Conservation (phyloP, 306 rosid species). For the Cyamopsis tetragonoloba region DNA sequence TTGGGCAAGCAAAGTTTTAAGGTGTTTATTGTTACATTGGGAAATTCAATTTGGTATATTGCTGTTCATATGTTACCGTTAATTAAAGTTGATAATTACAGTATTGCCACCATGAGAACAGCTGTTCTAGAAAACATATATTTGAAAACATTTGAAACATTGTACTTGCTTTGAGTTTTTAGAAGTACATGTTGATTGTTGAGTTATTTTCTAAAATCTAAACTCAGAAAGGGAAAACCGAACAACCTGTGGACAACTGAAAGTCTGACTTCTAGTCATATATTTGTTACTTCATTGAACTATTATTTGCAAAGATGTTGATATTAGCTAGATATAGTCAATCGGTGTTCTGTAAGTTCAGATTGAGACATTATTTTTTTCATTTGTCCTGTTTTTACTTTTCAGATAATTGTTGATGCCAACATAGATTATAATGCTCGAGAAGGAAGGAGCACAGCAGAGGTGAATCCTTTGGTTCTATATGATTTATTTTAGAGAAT, state of each 20-base stretch:
- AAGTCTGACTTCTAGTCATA: neutral
- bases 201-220: neutral
- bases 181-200: neutral
- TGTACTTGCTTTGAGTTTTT: slow-evolving; percentile 1
- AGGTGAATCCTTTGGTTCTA: slow-evolving; percentile 50
- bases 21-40: neutral
- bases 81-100: neutral
- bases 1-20: neutral
- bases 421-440: slow-evolving; percentile 77
- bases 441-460: slow-evolving; percentile 83
- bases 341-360: slow-evolving; percentile 5
- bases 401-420: slow-evolving; percentile 70
- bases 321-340: neutral
- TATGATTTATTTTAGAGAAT: neutral
- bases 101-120: neutral
- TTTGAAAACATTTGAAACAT: neutral
- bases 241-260: neutral
- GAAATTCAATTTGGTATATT: neutral
- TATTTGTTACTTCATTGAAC: neutral
- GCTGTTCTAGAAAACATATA: neutral
- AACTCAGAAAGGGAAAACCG: neutral
- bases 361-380: slow-evolving; percentile 7
- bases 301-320: neutral
- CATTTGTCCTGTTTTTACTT: slow-evolving; percentile 16
- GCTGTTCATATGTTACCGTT: neutral